Base-by-base conservation (phyloP, 495 filamentous ascomycete species). In the Daldinia vernicosa region DNA sequence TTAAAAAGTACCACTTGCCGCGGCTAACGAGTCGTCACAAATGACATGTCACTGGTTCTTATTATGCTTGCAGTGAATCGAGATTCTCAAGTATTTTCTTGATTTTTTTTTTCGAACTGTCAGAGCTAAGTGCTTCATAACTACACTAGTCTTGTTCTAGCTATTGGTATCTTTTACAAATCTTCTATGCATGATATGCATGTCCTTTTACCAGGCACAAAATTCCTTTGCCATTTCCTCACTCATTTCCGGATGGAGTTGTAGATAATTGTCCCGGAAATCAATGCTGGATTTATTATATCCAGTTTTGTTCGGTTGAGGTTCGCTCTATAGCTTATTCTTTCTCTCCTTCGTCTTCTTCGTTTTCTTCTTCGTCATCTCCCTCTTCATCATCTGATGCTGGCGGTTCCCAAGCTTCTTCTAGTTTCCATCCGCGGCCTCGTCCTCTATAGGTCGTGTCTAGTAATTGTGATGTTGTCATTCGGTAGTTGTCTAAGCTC, bases 391-490 rank as follows among this genome's bases (percentile, higher is more conserved):
- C 88, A 30, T 89, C 85, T 6, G 80, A 77, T 15, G 79, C 82
- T 6, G 91, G 90, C 12, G 93, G 92, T 33, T 89, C 88, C 85
- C 92, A 96, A 5, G 90, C 90, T 67, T 95, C 92, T 81, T 94
- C 92, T 14, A 96, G 81, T 74, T 94, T 96, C 72, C 94, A 78
- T 0, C 92, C 92, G 74, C 92, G 92, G 45, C 92, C 91, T 12
- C 82, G 79, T 4, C 78, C 64, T 53, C 64, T 77, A 74, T 74
- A 79, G 12, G 73, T 76, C 35, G 76, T 71, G 17, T 82, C 83
- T 24, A 88, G 57, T 11, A 84, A 74, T 17, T 84, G 84, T 5
- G 84, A 82, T 33, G 84, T 84, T 50, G 84, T 85, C 7, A 80
- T 81, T 60, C 80, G 81, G 59, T 84, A 83, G 51, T 83, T 76